Conservation (phyloP, 768 basidiomycete species). For the Tricholoma sp. region DNA sequence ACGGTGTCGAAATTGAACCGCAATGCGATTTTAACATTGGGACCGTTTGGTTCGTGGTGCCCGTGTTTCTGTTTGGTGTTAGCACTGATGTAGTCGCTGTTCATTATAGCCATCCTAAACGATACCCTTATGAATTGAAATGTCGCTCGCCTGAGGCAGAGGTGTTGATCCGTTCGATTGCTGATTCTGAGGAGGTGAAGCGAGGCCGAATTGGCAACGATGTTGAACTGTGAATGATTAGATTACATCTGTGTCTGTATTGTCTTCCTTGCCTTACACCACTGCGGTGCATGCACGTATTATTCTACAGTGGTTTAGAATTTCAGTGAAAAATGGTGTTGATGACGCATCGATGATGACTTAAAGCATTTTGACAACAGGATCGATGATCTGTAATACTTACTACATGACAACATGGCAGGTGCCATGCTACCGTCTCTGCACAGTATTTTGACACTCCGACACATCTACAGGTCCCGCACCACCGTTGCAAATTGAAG, state of each 20-base stretch:
- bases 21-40: slow-evolving; percentile 22
- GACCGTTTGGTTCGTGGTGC: slow-evolving; percentile 10
- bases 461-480: too few species aligned
- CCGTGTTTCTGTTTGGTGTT: not conserved
- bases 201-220: not conserved
- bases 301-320: too few species aligned
- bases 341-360: too few species aligned
- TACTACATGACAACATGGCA: too few species aligned
- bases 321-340: too few species aligned
- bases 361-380: too few species aligned
- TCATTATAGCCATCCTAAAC: not conserved
- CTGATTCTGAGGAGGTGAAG: not conserved
- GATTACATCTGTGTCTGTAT: not conserved
- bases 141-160: not conserved
- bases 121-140: not conserved
- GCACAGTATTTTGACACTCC: too few species aligned
- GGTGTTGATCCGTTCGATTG: not conserved
- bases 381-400: too few species aligned
- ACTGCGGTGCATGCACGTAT: too few species aligned
- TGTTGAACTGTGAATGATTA: not conserved
- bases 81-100: not conserved
- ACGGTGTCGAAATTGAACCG: slow-evolving; percentile 27
- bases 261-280: not conserved
- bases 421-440: too few species aligned
- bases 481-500: too few species aligned